phyloP scores from a whole-genome alignment of 1,139 yeast species.

The Suhomyces coccinellae region DNA sequence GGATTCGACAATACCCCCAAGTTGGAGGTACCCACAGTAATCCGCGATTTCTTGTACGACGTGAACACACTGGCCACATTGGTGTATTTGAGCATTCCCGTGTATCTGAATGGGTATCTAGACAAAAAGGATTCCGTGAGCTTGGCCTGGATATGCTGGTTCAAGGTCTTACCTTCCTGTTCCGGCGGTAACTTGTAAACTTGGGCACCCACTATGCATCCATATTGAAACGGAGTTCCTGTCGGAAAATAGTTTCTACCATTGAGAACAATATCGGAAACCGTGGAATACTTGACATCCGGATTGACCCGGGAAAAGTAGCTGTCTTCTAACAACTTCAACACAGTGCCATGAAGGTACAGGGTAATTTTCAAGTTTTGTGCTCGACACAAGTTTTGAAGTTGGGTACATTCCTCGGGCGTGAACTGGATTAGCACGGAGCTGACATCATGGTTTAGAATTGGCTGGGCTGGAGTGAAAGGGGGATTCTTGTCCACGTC shows the following conservation, averaged over 20 bases:
- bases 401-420: constrained; percentile 6
- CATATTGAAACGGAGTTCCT: constrained; percentile 19
- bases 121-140: not conserved
- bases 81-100: constrained; percentile 17
- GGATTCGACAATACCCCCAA: constrained; percentile 18
- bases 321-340: constrained; percentile 11
- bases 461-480: not conserved
- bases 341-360: constrained; percentile 13
- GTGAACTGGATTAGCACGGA: constrained; percentile 11
- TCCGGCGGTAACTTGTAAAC: constrained; percentile 16
- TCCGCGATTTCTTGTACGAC: constrained; percentile 9
- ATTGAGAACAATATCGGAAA: constrained; percentile 13
- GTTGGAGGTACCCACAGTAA: constrained; percentile 24
- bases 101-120: constrained; percentile 4
- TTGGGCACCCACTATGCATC: constrained; percentile 24
- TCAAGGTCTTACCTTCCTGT: constrained; percentile 6
- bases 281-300: constrained; percentile 10
- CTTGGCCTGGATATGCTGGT: not conserved
- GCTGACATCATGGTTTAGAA: constrained; percentile 8
- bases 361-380: constrained; percentile 14
- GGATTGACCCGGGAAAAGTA: constrained; percentile 1
- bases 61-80: constrained; percentile 15
- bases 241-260: constrained; percentile 16
- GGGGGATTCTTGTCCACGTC: not conserved
- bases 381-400: constrained; percentile 9